Conservation (phyloP, 129 eudicot genomes). For the Tagetes patula region DNA sequence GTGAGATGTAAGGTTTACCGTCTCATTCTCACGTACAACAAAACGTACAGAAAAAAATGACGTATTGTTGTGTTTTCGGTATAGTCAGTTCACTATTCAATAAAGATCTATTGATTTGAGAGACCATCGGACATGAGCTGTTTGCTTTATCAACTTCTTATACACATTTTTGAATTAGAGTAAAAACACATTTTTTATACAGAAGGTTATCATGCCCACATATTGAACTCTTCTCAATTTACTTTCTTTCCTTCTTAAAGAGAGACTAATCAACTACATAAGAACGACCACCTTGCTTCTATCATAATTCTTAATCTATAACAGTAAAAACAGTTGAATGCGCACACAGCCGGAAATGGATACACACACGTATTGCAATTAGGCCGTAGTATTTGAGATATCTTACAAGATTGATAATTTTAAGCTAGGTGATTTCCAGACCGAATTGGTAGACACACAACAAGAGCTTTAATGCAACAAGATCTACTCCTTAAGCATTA, state of each 20-base stretch:
- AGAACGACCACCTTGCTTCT: background rate
- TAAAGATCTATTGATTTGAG: background rate
- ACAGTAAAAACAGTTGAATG: background rate
- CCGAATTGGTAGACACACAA: conserved; percentile 20
- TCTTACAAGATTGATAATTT: conserved; percentile 13
- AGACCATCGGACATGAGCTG: background rate
- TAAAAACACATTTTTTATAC: background rate
- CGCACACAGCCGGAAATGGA: background rate
- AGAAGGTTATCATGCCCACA: background rate
- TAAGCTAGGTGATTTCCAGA: conserved; percentile 7
- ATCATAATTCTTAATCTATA: background rate
- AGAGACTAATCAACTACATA: background rate
- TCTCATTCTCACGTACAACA: background rate
- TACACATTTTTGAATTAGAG: background rate
- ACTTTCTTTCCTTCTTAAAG: background rate
- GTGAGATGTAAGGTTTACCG: conserved; percentile 1
- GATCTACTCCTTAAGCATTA: conserved; percentile 21
- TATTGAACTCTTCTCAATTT: background rate
- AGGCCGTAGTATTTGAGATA: background rate
- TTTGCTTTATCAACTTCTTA: background rate
- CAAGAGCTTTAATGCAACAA: background rate
- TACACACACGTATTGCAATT: background rate
- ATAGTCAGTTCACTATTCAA: background rate
- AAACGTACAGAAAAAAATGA: background rate
- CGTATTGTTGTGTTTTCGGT: background rate